phyloP scores from a whole-genome alignment of 2,329 filamentous ascomycete species.

The Pseudonectria buxi region DNA sequence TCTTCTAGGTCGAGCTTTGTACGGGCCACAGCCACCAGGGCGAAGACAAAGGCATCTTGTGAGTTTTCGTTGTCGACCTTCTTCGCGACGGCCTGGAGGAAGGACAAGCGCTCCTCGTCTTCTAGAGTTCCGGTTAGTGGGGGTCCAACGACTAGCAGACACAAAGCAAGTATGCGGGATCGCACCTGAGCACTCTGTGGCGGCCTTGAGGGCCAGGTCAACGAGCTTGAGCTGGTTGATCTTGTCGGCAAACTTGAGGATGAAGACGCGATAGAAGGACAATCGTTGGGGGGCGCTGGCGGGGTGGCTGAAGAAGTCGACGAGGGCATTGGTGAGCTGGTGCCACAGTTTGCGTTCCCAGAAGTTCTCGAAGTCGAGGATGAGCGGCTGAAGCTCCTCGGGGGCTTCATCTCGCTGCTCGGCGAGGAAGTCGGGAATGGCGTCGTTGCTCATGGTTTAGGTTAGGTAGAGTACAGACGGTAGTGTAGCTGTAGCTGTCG shows the following conservation, averaged over 20 bases:
- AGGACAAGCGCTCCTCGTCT: slow-evolving; percentile 76
- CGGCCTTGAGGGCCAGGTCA: slow-evolving; percentile 78
- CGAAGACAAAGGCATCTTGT: slow-evolving; percentile 93
- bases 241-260: slow-evolving; percentile 93
- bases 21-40: slow-evolving; percentile 80
- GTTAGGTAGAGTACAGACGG: slow-evolving; percentile 4
- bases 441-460: slow-evolving; percentile 68
- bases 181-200: slow-evolving; percentile 73
- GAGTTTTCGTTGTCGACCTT: slow-evolving; percentile 89
- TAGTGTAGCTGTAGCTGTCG: background rate
- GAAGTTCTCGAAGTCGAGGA: slow-evolving; percentile 88
- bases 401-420: slow-evolving; percentile 84
- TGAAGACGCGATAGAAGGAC: slow-evolving; percentile 87
- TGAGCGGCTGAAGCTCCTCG: slow-evolving; percentile 78
- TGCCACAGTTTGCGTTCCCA: slow-evolving; percentile 99
- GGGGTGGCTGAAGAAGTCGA: slow-evolving; percentile 79
- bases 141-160: slow-evolving; percentile 1
- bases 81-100: slow-evolving; percentile 74
- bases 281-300: slow-evolving; percentile 79
- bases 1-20: slow-evolving; percentile 78
- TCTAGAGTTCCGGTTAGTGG: slow-evolving; percentile 43
- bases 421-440: slow-evolving; percentile 84
- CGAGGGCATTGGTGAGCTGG: slow-evolving; percentile 84
- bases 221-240: slow-evolving; percentile 99
- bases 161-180: no score